Base-by-base conservation (phyloP, 441 rosid genomes). In the Iberis amara region DNA sequence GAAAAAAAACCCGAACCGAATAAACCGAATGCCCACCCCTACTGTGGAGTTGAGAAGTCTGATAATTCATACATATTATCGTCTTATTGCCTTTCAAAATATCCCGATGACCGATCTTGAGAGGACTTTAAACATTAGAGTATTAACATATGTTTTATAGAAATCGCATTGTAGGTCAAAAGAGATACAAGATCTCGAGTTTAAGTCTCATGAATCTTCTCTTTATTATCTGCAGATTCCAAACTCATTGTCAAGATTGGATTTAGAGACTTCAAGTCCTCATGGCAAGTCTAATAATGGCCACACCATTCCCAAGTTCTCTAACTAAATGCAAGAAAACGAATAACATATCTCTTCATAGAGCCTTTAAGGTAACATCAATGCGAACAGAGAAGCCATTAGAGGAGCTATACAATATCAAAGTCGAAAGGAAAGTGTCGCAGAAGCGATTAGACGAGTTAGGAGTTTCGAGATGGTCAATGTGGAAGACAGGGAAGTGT, bases 401-500 rank as follows among this genome's bases (percentile, higher is more conserved):
- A 7, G 94, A 83, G 72, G 94, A 92, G 62, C 64, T 92, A 11
- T 83, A 86, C 79, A 78, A 75, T 10, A 85, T 92, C 42, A 88
- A 62, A 68, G 95, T 88, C 41, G 95, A 92, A 43, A 52, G 83
- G 57, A 73, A 78, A 65, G 96, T 80, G 47, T 59, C 89, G 0
- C 44, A 48, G 4, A 69, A 68, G 47, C 78, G 86, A 57, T 71
- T 88, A 23, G 68, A 59, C 10, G 79, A 85, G 66, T 85, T 91
- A 0, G 87, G 87, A n/a, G 96, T 91, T 13, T 83, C 94, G 3
- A 77, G 66, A 71, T 88, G 98, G 96, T 85, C 98, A 4, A 59
- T 68, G 48, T 83, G 96, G 98, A 88, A 85, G 75, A 91, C 96
- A 0, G 94, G 88, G 11, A 83, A 83, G 36, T 79, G 87, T 76